phyloP scores from a whole-genome alignment of 2,329 filamentous ascomycete genomes.

The Westerdykella ornata region DNA sequence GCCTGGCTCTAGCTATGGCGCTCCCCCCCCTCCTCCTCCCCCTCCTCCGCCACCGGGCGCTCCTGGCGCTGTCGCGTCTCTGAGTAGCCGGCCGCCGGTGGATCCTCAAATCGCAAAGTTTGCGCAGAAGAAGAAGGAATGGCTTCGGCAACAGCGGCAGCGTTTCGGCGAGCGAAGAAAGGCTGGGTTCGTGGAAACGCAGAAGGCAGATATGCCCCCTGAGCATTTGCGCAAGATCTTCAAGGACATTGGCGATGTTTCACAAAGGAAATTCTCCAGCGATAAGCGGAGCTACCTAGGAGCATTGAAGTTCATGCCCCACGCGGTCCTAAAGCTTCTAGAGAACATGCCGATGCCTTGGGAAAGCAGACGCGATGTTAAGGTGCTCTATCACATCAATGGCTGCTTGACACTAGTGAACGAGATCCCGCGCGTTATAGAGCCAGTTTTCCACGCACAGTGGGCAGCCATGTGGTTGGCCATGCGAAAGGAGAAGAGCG shows the following conservation, averaged over 20 bases:
- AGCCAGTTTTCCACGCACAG: slow-evolving; percentile 94
- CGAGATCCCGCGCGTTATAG: slow-evolving; percentile 91
- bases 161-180: slow-evolving; percentile 96
- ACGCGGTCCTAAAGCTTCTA: slow-evolving; percentile 90
- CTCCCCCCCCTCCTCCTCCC: slow-evolving; percentile 54
- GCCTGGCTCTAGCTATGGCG: slow-evolving; percentile 19
- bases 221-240: slow-evolving; percentile 98
- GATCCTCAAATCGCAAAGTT: slow-evolving; percentile 90
- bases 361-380: slow-evolving; percentile 93
- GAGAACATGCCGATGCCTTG: slow-evolving; percentile 99
- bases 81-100: slow-evolving; percentile 65
- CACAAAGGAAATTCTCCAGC: slow-evolving; percentile 97
- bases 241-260: slow-evolving; percentile 96
- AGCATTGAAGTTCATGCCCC: slow-evolving; percentile 97
- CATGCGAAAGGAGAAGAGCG: slow-evolving; percentile 97
- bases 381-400: slow-evolving; percentile 97
- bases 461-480: slow-evolving; percentile 99
- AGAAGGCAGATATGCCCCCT: slow-evolving; percentile 97
- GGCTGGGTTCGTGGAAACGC: slow-evolving; percentile 91
- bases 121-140: slow-evolving; percentile 98
- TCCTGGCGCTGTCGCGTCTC: slow-evolving; percentile 48
- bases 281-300: slow-evolving; percentile 98
- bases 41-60: slow-evolving; percentile 45
- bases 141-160: slow-evolving; percentile 84
- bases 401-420: slow-evolving; percentile 96